phyloP scores from a whole-genome alignment of 345 rosid genomes.

The Theobroma cacao region DNA sequence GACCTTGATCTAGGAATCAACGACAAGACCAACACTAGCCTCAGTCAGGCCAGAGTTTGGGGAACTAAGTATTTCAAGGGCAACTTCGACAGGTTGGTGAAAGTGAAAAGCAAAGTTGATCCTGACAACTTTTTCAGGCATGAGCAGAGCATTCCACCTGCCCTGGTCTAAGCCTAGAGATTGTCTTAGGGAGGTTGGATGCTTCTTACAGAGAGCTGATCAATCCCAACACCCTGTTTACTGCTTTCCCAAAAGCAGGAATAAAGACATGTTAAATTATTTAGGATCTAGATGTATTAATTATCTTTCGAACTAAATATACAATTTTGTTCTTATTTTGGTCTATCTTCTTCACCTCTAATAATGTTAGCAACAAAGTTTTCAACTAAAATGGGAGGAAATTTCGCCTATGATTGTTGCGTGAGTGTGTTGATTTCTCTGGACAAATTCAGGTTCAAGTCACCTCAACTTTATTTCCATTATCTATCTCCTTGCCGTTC shows the following conservation, averaged over 20 bases:
- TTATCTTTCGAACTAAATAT: no score
- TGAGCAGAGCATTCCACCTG: slow-evolving; percentile 66
- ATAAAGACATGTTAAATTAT: background rate
- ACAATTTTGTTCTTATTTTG: background rate
- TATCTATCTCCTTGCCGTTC: no score
- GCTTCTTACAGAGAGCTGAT: no score
- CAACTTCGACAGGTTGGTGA: slow-evolving; percentile 49
- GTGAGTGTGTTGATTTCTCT: no score
- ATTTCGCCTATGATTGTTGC: no score
- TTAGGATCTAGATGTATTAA: no score
- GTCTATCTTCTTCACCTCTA: background rate
- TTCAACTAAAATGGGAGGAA: background rate
- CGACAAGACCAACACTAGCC: slow-evolving; percentile 22
- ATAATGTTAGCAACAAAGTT: background rate
- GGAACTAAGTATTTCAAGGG: slow-evolving; percentile 50
- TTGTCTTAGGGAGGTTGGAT: no score
- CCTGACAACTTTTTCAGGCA: slow-evolving; percentile 53
- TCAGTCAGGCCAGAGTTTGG: slow-evolving; percentile 35
- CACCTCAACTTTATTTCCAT: no score
- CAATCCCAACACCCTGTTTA: no score
- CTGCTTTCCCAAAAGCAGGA: background rate
- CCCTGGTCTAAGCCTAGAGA: background rate
- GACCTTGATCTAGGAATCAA: slow-evolving; percentile 64
- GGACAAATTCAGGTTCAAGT: no score
- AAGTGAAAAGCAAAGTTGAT: slow-evolving; percentile 49